Conservation (phyloP, 257 asterid genomes). For the Solanum bukasovii region DNA sequence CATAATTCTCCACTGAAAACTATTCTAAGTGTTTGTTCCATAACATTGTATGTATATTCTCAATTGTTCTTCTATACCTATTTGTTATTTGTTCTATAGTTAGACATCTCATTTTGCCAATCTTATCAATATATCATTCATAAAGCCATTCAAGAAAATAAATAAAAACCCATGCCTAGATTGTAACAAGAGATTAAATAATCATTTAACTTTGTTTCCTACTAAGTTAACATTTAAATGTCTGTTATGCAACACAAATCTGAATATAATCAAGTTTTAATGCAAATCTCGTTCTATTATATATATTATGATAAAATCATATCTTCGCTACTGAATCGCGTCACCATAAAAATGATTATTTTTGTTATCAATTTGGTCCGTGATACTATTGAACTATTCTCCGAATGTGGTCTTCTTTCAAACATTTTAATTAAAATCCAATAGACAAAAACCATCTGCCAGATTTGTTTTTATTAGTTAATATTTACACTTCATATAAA, state of each 20-base stretch:
- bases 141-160: neutral
- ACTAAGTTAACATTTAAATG: neutral
- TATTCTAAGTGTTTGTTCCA: neutral
- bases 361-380: neutral
- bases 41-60: neutral
- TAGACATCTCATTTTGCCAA: neutral
- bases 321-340: neutral
- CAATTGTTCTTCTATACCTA: neutral
- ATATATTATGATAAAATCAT: too few relatives aligned
- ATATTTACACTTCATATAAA: neutral
- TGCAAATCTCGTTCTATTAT: fast-evolving
- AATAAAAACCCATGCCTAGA: neutral
- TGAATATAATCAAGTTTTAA: too few relatives aligned
- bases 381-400: neutral
- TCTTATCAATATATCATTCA: neutral
- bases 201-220: neutral
- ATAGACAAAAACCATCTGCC: neutral
- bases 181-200: neutral
- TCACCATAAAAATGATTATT: neutral
- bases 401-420: neutral
- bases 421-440: neutral
- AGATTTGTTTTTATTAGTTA: neutral
- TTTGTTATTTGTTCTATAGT: neutral
- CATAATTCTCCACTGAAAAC: neutral
- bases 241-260: too few relatives aligned